These are phyloP conservation scores for Colletotrichum kahawae DNA, from an alignment of 2,329 filamentous ascomycete species.

Conservation along the genomic window DNA sequence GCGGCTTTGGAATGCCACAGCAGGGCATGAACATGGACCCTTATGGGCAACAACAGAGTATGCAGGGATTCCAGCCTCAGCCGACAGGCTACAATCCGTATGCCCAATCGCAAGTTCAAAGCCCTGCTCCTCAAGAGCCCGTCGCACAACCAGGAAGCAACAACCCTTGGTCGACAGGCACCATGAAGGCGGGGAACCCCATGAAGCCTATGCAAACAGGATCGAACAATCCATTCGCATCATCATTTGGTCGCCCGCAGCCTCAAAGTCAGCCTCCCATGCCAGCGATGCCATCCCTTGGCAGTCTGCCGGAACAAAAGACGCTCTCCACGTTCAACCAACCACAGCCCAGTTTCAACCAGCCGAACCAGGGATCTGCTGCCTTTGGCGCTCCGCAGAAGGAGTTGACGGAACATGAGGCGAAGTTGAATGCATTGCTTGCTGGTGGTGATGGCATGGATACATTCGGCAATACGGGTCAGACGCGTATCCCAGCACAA, in stretches of 20 bases:
- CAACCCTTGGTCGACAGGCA: constrained; percentile 85
- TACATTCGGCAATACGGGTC: constrained; percentile 96
- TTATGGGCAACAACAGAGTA: constrained; percentile 59
- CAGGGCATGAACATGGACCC: constrained; percentile 72
- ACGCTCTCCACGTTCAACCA: constrained; percentile 65
- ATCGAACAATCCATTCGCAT: constrained; percentile 96
- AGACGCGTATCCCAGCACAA: constrained; percentile 92
- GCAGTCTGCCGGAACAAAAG: constrained; percentile 83
- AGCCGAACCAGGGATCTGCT: constrained; percentile 41
- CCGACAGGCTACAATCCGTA: constrained; percentile 62
- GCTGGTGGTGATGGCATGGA: constrained; percentile 91
- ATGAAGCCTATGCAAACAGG: constrained; percentile 87
- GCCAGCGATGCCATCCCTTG: constrained; percentile 62
- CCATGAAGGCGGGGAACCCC: constrained; percentile 59
- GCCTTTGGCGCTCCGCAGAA: constrained; percentile 47
- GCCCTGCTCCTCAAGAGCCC: constrained; percentile 58
- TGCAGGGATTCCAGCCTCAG: constrained; percentile 55
- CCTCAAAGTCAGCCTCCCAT: constrained; percentile 61
- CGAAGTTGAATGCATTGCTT: constrained; percentile 85
- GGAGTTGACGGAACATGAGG: constrained; percentile 67
- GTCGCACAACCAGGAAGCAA: constrained; percentile 81
- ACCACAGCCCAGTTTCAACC: constrained; percentile 36
- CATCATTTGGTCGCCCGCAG: constrained; percentile 68
- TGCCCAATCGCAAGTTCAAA: constrained; percentile 44
- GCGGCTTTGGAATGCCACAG: constrained; percentile 69